These are phyloP conservation scores for Eucalyptus cladocalyx DNA, from an alignment of 345 rosid species.

Conservation along the genomic window DNA sequence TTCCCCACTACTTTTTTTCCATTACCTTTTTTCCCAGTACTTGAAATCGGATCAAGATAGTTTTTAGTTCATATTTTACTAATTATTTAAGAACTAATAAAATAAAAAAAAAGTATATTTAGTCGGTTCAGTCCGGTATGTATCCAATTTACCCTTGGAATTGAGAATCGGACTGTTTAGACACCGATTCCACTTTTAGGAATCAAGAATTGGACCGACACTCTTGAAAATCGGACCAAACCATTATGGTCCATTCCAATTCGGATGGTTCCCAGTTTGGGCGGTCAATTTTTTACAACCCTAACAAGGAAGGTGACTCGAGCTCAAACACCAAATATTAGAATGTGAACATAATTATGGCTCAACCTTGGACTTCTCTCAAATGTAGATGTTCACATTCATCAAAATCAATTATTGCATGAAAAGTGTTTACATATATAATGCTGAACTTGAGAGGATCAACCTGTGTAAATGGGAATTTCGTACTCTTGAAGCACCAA, in stretches of 20 bases:
- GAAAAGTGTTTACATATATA: neutral
- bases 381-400: neutral
- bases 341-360: neutral
- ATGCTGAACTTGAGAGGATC: neutral
- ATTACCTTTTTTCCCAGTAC: too few species aligned
- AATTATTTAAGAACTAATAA: too few species aligned
- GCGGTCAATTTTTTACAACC: too few species aligned
- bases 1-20: too few species aligned
- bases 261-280: accelerated
- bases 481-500: neutral
- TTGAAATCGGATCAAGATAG: too few species aligned
- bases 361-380: neutral
- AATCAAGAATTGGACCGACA: too few species aligned
- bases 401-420: neutral
- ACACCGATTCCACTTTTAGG: too few species aligned
- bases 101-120: too few species aligned
- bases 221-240: accelerated
- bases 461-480: neutral
- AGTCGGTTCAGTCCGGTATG: accelerated
- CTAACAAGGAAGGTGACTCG: neutral
- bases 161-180: accelerated
- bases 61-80: too few species aligned
- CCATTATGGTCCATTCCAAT: accelerated
- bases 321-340: neutral
- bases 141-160: too few species aligned